Evolutionary conservation across 2,329 filamentous ascomycete species (phyloP).

Genomic region (Claviceps spartinae): DNA sequence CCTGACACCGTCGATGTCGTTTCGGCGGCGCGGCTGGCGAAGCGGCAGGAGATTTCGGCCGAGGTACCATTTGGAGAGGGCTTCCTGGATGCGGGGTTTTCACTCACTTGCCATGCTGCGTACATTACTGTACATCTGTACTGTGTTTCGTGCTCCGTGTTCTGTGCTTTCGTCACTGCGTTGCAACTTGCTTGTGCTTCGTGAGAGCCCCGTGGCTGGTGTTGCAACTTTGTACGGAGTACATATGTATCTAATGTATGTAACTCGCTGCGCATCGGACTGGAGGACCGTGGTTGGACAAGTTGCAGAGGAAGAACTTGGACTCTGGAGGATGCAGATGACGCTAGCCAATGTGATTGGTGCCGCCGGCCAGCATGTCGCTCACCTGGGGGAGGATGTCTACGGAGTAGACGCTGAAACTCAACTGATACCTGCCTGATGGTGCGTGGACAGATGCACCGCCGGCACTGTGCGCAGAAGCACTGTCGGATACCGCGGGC

Average conservation of each 20-base stretch:
- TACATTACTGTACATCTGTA: neutral
- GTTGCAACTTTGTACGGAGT: neutral
- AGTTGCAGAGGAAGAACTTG: neutral
- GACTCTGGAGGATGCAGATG: neutral
- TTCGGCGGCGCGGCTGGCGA: neutral
- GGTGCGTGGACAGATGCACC: too few relatives aligned
- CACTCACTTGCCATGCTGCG: neutral
- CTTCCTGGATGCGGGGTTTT: neutral
- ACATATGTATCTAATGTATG: too few relatives aligned
- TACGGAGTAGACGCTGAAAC: neutral
- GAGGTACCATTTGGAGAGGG: neutral
- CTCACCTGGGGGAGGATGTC: neutral
- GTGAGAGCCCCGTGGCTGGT: neutral
- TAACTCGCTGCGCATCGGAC: too few relatives aligned
- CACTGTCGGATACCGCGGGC: too few relatives aligned
- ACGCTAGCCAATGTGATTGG: neutral
- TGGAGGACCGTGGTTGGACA: neutral
- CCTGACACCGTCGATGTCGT: neutral
- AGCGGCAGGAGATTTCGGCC: neutral
- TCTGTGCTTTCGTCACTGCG: neutral
- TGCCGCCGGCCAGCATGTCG: neutral
- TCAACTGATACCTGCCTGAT: too few relatives aligned
- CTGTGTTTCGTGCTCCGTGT: neutral
- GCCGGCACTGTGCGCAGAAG: neutral
- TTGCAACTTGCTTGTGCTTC: neutral